Evolutionary conservation across 345 rosid genomes (phyloP).

Genomic region (Cardamine occulta): DNA sequence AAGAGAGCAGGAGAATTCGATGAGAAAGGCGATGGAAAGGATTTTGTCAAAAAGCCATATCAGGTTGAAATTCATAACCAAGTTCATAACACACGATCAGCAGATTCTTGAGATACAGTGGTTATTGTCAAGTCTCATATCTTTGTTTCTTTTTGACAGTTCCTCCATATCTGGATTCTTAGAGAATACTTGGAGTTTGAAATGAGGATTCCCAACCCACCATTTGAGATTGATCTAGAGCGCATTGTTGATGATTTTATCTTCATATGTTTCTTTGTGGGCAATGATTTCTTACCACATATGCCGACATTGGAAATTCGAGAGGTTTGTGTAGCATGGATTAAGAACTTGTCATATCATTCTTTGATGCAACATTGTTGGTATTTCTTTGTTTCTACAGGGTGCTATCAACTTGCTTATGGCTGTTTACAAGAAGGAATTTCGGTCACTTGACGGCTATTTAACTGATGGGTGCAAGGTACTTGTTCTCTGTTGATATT

Average conservation of each 20-base stretch:
- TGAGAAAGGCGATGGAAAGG: conserved; percentile 70
- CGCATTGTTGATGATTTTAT: conserved; percentile 95
- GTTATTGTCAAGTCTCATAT: conserved; percentile 23
- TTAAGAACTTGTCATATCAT: conserved; percentile 1
- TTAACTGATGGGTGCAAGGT: conserved; percentile 90
- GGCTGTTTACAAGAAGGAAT: conserved; percentile 94
- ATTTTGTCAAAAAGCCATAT: conserved; percentile 77
- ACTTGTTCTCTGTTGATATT: conserved; percentile 24
- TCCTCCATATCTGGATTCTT: conserved; percentile 91
- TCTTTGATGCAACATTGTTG: conserved; percentile 8
- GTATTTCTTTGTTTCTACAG: conserved; percentile 51
- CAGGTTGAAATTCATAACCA: conserved; percentile 56
- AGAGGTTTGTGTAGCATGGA: conserved; percentile 64
- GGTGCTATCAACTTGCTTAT: conserved; percentile 95
- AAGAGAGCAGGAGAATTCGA: conserved; percentile 89
- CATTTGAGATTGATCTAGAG: conserved; percentile 80
- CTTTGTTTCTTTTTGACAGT: conserved; percentile 53
- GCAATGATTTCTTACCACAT: conserved; percentile 97
- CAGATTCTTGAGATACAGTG: conserved; percentile 5
- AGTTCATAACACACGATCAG: not conserved
- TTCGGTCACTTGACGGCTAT: conserved; percentile 75
- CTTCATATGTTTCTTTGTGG: conserved; percentile 98
- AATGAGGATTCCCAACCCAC: conserved; percentile 71
- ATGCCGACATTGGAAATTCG: conserved; percentile 99
- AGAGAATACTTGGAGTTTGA: conserved; percentile 90